A percentile compares a stretch with the other conserved stretches of the same genome.
phyloP scores from a whole-genome alignment of 2,329 filamentous ascomycete species.

The Rutstroemia sp. region DNA sequence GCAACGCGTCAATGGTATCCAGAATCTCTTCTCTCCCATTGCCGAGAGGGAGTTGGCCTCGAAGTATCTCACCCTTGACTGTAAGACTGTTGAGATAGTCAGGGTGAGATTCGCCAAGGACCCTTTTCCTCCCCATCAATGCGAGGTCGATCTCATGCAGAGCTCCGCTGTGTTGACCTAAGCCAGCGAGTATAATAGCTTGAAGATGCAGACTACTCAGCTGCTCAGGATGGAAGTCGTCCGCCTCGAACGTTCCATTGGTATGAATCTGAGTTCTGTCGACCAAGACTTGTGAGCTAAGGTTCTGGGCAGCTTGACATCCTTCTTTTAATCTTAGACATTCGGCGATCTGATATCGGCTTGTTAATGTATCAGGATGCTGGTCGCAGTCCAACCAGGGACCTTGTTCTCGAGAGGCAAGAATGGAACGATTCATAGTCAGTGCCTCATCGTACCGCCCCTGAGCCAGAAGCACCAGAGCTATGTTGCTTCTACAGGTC shows the following conservation, averaged over 20 bases:
- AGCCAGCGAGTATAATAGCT: conserved; percentile 21
- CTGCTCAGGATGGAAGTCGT: conserved; percentile 23
- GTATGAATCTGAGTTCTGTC: conserved; percentile 20
- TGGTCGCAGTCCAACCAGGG: conserved; percentile 20
- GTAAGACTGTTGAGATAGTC: conserved; percentile 20
- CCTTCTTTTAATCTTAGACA: conserved; percentile 18
- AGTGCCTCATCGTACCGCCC: conserved; percentile 22
- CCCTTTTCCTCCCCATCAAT: conserved; percentile 12
- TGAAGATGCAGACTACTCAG: conserved; percentile 22
- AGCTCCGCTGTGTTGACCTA: conserved; percentile 18
- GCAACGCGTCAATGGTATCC: conserved; percentile 17
- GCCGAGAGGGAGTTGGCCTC: conserved; percentile 15
- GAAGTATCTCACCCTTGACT: conserved; percentile 23
- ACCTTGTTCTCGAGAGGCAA: conserved; percentile 15
- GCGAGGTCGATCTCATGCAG: conserved; percentile 19
- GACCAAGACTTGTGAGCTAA: conserved; percentile 17
- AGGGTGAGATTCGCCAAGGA: conserved; percentile 20
- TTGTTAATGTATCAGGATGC: conserved; percentile 24
- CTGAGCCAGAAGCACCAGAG: conserved; percentile 16
- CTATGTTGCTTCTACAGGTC: conserved; percentile 18
- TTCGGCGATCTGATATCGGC: conserved; percentile 21
- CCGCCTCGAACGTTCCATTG: conserved; percentile 15
- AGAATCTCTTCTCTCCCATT: conserved; percentile 15
- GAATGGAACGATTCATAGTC: conserved; percentile 16
- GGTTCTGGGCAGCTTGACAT: conserved; percentile 18